phyloP scores from a whole-genome alignment of 192 early-diverging fungal genomes.

The Lunasporangiospora selenospora region DNA sequence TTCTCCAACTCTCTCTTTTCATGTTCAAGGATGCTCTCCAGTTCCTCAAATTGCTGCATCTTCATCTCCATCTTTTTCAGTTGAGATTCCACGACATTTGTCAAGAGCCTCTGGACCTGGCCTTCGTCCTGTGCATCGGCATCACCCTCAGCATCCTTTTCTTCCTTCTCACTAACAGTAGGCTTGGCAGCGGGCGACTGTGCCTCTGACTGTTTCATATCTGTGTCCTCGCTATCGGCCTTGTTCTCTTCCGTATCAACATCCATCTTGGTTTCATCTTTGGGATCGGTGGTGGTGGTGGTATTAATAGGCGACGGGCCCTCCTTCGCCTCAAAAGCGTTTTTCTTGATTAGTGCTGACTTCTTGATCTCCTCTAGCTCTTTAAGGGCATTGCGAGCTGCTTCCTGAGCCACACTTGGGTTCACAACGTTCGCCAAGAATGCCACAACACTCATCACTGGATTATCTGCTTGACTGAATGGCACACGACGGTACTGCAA shows the following conservation, averaged over 20 bases:
- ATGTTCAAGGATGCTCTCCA: conserved; percentile 87
- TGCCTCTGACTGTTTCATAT: conserved; percentile 4
- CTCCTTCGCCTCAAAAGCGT: background rate
- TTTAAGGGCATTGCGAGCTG: conserved; percentile 85
- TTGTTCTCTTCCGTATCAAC: conserved; percentile 13
- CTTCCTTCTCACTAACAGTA: no score
- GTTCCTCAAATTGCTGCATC: conserved; percentile 91
- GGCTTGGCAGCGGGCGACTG: conserved; percentile 87
- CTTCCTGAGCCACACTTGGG: conserved; percentile 86
- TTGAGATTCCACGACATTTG: conserved; percentile 85
- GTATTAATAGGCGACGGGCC: background rate
- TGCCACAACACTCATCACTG: conserved; percentile 89
- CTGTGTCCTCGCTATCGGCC: conserved; percentile 9
- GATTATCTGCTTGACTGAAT: conserved; percentile 87
- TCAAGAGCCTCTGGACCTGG: conserved; percentile 82
- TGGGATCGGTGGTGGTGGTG: conserved; percentile 4
- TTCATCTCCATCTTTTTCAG: conserved; percentile 91
- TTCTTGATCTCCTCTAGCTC: conserved; percentile 58
- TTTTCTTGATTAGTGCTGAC: background rate
- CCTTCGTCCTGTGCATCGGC: conserved; percentile 83
- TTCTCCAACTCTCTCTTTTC: conserved; percentile 84
- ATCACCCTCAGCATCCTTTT: conserved; percentile 75
- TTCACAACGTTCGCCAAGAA: conserved; percentile 89
- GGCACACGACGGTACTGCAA: conserved; percentile 80
- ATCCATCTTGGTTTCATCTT: conserved; percentile 42